These are phyloP conservation scores for Panicum virgatum DNA, from an alignment of 202 grass and related monocot species.

Conservation along the genomic window DNA sequence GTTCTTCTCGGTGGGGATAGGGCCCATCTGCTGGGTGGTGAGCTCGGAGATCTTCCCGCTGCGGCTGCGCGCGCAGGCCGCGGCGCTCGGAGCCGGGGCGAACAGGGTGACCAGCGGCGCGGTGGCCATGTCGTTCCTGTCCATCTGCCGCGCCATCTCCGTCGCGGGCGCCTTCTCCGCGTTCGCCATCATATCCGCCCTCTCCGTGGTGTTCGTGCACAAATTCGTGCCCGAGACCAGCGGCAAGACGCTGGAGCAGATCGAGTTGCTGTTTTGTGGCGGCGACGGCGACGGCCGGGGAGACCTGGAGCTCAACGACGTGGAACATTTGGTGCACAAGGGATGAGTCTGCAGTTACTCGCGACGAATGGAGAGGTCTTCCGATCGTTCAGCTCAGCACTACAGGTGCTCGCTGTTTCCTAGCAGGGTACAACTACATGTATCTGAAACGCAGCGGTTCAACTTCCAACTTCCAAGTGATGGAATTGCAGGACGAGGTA, in stretches of 20 bases:
- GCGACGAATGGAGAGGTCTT: background rate
- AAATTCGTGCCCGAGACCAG: constrained; percentile 72
- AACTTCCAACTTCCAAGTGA: background rate
- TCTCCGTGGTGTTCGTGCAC: constrained; percentile 75
- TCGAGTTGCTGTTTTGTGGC: constrained; percentile 53
- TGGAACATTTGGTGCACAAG: constrained; percentile 42
- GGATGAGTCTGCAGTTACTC: background rate
- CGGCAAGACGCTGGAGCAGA: constrained; percentile 81
- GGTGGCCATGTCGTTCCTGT: constrained; percentile 89
- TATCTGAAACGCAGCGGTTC: background rate
- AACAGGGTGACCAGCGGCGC: constrained; percentile 79
- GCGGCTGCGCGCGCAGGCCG: constrained; percentile 74
- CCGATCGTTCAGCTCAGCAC: background rate
- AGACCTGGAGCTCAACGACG: constrained; percentile 68
- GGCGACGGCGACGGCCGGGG: background rate
- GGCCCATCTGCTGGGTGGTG: constrained; percentile 72
- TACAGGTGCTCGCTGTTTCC: background rate
- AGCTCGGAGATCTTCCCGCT: constrained; percentile 87
- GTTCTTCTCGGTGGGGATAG: constrained; percentile 87
- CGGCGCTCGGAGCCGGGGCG: constrained; percentile 48
- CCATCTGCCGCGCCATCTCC: constrained; percentile 55
- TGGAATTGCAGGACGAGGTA: no score
- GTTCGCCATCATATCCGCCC: constrained; percentile 61
- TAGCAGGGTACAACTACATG: background rate
- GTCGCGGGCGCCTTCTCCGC: constrained; percentile 65